These are phyloP conservation scores for Pyrenochaeta sp. DNA, from an alignment of 2,329 filamentous ascomycete genomes.

Conservation along the genomic window DNA sequence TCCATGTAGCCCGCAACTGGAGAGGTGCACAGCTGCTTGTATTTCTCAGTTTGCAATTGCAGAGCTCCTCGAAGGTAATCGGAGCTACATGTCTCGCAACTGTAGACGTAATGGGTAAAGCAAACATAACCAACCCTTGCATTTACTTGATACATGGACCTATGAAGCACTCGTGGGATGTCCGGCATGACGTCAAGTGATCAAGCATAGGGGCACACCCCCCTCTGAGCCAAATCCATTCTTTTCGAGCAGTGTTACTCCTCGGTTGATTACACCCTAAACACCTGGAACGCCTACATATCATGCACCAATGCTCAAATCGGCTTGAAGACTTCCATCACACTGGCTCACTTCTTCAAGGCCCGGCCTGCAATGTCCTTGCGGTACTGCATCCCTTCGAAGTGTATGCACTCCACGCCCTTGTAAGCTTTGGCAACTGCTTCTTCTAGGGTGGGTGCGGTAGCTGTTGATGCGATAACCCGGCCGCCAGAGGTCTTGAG, in stretches of 20 bases:
- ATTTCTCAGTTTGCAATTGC: no score
- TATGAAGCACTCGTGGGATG: no score
- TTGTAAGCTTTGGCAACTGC: constrained; percentile 90
- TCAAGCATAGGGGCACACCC: neutral
- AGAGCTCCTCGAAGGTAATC: no score
- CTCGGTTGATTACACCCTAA: neutral
- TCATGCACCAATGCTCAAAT: neutral
- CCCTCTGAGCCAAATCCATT: neutral
- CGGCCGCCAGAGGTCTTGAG: constrained; percentile 84
- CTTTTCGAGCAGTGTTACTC: neutral
- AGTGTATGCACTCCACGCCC: constrained; percentile 80
- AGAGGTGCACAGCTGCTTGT: no score
- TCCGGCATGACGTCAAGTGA: no score
- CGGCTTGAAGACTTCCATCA: neutral
- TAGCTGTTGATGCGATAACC: constrained; percentile 91
- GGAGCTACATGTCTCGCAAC: no score
- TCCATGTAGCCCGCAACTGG: no score
- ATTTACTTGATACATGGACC: no score
- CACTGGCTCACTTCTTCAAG: constrained; percentile 42
- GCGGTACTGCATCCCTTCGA: constrained; percentile 89
- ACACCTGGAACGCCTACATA: constrained; percentile 4
- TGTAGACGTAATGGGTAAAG: no score
- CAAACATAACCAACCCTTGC: no score
- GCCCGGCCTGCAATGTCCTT: constrained; percentile 82
- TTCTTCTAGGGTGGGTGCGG: constrained; percentile 75